Conservation (phyloP, 1,139 yeast genomes). For the Saccharomyces hybrid region DNA sequence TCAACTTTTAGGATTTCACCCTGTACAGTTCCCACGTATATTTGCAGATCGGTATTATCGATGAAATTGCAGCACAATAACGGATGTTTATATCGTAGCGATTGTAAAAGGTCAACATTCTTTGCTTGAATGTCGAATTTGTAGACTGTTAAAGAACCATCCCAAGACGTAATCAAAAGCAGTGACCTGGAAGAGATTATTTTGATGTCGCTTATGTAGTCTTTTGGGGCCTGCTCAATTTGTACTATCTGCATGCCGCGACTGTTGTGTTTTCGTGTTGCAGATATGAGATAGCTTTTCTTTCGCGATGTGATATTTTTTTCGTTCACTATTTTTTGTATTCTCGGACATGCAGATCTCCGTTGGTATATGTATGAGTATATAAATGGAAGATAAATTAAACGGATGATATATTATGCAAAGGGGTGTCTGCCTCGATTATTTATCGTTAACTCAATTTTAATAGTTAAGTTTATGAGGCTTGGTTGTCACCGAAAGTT, state of each 20-base stretch:
- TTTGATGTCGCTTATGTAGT: constrained; percentile 24
- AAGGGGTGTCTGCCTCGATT: constrained; percentile 3
- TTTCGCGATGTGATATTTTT: neutral
- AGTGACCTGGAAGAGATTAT: constrained; percentile 10
- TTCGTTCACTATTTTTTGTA: neutral
- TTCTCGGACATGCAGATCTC: constrained; percentile 8
- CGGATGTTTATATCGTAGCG: constrained; percentile 14
- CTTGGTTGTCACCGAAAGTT: neutral
- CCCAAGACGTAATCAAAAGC: constrained; percentile 26
- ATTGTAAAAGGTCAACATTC: constrained; percentile 8
- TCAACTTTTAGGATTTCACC: constrained; percentile 26
- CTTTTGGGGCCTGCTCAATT: constrained; percentile 14
- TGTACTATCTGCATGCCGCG: constrained; percentile 5
- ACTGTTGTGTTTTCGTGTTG: neutral
- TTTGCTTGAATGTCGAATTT: constrained; percentile 8
- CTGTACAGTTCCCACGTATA: constrained; percentile 26
- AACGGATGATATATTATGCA: neutral
- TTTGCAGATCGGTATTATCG: constrained; percentile 1
- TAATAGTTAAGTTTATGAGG: neutral
- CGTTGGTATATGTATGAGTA: constrained; percentile 3
- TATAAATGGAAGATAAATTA: neutral
- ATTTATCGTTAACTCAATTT: neutral
- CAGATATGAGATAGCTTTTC: neutral
- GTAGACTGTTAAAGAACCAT: constrained; percentile 24
- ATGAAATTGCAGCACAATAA: constrained; percentile 14